Evolutionary conservation across 352 stramenopile genomes (phyloP), one percentile per base, ranked within the genome.

Genomic region (Pythium diclinum): DNA sequence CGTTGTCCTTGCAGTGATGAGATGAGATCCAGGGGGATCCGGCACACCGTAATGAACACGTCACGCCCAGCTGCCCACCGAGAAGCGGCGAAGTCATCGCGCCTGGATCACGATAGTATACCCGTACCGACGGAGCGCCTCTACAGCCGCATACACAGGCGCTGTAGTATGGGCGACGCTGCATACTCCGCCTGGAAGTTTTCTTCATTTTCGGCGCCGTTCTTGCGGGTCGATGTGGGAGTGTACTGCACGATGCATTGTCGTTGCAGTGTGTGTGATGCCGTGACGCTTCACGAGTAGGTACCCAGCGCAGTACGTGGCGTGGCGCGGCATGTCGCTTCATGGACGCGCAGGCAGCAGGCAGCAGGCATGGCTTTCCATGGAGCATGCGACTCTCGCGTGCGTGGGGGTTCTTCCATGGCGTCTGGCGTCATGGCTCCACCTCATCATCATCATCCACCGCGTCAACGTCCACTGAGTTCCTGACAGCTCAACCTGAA

Each of bases 381-480:
- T 59, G 28, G 59, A 36, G 14, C 25, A 57, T 33, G 13, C 16
- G 7, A 30, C 34, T 28, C 34, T 42, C 49, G 60, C 49, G 36
- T 60, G 59, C n/a, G 51, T 51, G 34, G 21, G 13, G 40, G 36
- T 68, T 68, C 61, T 68, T 68, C 53, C 54, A 62, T 52, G 61
- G 53, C 61, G 42, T 42, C 53, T 68, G 53, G 53, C 53, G 61
- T 52, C 34, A 51, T 66, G 28, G 40, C 47, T 54, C 25, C 47
- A 30, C 8, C 8, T 49, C 19, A 25, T 19, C 42, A 25, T 17
- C 17, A 25, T 11, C 44, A 52, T 52, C n/a, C 42, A 23, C n/a
- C 25, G 23, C 49, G 9, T 38, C 33, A 38, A 42, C 36, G 13
- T 16, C 36, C 36, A 42, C 16, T 14, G 36, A 42, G 33, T 38